A percentile compares a stretch with the other conserved stretches of the same genome.
These are phyloP conservation scores for Macrolepiota albuminosa DNA, from an alignment of 768 basidiomycete species.

Conservation along the genomic window DNA sequence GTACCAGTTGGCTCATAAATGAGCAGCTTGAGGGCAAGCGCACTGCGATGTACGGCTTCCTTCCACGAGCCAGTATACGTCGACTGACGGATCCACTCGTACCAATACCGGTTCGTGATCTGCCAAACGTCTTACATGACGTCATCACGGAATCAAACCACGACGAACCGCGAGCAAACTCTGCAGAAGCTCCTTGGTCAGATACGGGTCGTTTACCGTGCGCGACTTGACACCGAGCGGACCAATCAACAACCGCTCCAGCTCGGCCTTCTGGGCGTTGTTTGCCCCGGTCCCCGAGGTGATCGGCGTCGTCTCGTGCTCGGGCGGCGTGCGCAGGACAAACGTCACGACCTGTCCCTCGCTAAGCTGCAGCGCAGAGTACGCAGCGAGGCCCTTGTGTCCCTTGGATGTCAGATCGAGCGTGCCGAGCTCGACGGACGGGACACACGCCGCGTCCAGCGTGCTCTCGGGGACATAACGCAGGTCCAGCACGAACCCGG, in stretches of 20 bases:
- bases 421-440: slow-evolving; percentile 51
- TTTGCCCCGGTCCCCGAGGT: not conserved
- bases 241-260: slow-evolving; percentile 1
- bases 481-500: slow-evolving; percentile 62
- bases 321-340: slow-evolving; percentile 67
- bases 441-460: slow-evolving; percentile 29
- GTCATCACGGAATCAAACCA: not conserved
- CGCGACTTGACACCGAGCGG: slow-evolving; percentile 35
- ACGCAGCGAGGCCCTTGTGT: slow-evolving; percentile 66
- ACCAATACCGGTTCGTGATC: slow-evolving; percentile 83
- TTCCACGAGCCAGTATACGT: slow-evolving; percentile 95
- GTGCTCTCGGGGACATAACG: slow-evolving; percentile 65
- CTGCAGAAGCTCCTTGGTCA: slow-evolving; percentile 63
- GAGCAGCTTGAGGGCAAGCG: slow-evolving; percentile 88
- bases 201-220: slow-evolving; percentile 58
- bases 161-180: slow-evolving; percentile 39
- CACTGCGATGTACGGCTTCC: slow-evolving; percentile 89
- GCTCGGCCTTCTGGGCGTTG: slow-evolving; percentile 1
- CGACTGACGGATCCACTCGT: slow-evolving; percentile 81
- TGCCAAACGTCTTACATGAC: slow-evolving; percentile 10
- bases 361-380: slow-evolving; percentile 51
- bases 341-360: slow-evolving; percentile 95
- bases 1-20: slow-evolving; percentile 87
- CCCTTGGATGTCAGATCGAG: slow-evolving; percentile 69
- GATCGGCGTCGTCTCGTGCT: not conserved